Evolutionary conservation across 352 stramenopile species (phyloP), one percentile per base, ranked within the genome.

Genomic region (Globisporangium parvum): DNA sequence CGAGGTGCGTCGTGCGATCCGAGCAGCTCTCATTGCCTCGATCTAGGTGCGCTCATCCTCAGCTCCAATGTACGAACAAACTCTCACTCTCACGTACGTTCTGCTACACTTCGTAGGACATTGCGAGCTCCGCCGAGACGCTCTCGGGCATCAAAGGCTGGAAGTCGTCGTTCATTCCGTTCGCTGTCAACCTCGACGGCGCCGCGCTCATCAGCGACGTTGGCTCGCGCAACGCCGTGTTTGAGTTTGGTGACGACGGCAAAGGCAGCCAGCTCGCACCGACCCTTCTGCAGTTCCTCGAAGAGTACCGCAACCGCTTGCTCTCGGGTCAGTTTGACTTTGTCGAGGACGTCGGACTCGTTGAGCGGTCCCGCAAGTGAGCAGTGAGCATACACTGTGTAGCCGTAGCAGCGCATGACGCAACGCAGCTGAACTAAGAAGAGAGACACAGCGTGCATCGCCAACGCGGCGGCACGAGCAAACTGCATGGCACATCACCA

Each of bases 271-370:
- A 85, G 17, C 49, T 91, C 26, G 75, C 66, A 2, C 41, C 71
- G 0, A 77, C 82, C 52, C 67, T 94, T 15, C 67, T 80, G 40
- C 65, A 88, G 42, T 93, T 81, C 59, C 65, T 95, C 39, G 85
- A 95, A 44, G 73, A 67, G 40, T 95, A 90, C 59, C 73, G 82
- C 50, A 91, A 92, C 71, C 69, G 75, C n/a, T 67, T 95, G 52
- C 66, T 95, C 24, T 90, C 80, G 0, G 78, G 78, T 24, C 78
- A 90, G 28, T 92, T 85, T 50, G 81, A 93, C 63, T 95, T 84
- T 53, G 71, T 95, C 42, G 79, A 92, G 31, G 85, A 88, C 55
- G 71, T 91, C n/a, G 85, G 82, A 2, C 59, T 93, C 50, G 77
- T 93, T 39, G 80, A 94, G 60, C 79, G 78, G 50, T 85, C 79